Evolutionary conservation across 1,284 basidiomycete genomes (phyloP), one percentile per base, ranked within the genome.

Genomic region (Fistulina hepatica): DNA sequence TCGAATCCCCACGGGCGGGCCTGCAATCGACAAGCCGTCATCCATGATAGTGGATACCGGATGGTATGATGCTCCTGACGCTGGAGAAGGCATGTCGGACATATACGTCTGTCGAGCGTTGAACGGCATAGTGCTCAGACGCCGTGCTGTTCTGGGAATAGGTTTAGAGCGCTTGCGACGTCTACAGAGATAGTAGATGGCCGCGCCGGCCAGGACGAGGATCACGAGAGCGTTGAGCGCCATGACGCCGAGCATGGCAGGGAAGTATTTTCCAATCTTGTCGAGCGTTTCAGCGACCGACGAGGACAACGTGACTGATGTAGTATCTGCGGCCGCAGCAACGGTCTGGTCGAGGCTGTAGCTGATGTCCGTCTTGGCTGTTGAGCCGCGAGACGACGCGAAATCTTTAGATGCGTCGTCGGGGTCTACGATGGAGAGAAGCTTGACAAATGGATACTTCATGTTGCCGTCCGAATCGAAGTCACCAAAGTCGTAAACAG

Each of bases 401-500:
- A 86, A 88, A 39, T 81, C 77, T 24, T 59, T 48, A 12, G 81
- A 83, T 15, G 80, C 83, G 40, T 72, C 54, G 49, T 75, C 62
- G 17, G 83, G 75, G 51, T 84, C 65, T 41, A 78, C 59, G 37
- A 85, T 64, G 15, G 81, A 60, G 42, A 85, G 65, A 24, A 88
- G 58, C 55, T 80, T 75, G 59, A 88, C 67, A 54, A 80, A 85
- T 2, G 83, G 84, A 50, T 76, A 58, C 31, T 79, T 81, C 73
- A 77, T 76, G 15, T 66, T 58, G 25, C 71, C 71, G 4, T 65
- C 60, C 9, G 64, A 55, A 50, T 77, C 71, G 49, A 76, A 85
- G 58, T 88, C 81, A 16, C 88, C 88, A 52, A 85, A 88, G 57
- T 91, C 81, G 55, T 90, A 92, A 37, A 91, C 63, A 11, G 84